A percentile compares a stretch with the other conserved stretches of the same genome.
Evolutionary conservation across 2,329 filamentous ascomycete genomes (phyloP).

Genomic region (Truncatella angustata): DNA sequence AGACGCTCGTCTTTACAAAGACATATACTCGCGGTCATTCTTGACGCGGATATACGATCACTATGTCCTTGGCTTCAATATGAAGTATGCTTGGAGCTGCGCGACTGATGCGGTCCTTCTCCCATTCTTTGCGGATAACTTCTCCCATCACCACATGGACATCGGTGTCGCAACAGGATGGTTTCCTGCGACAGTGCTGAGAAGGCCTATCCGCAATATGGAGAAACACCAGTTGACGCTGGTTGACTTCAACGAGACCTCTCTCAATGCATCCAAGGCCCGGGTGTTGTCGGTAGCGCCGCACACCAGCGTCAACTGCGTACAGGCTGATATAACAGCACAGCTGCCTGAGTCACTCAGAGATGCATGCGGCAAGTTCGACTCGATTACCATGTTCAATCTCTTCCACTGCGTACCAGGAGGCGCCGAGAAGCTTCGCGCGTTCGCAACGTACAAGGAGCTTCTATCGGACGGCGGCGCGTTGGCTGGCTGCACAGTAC

Average conservation of each 20-base stretch:
- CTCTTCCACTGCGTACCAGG: conserved; percentile 41
- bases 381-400: conserved; percentile 43
- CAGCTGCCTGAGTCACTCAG: conserved; percentile 26
- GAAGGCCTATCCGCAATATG: conserved; percentile 13
- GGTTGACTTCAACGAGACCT: conserved; percentile 33
- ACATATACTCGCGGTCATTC: conserved; percentile 5
- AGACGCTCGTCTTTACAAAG: conserved; percentile 4
- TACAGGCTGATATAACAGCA: conserved; percentile 35
- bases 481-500: conserved; percentile 35
- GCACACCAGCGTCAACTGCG: conserved; percentile 21
- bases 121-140: conserved; percentile 32
- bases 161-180: conserved; percentile 39
- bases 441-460: conserved; percentile 30
- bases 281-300: conserved; percentile 21
- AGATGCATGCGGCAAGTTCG: conserved; percentile 29
- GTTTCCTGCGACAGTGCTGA: conserved; percentile 30
- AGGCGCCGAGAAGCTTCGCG: conserved; percentile 24
- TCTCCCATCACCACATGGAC: conserved; percentile 36
- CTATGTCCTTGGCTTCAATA: conserved; percentile 33
- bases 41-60: conserved; percentile 26
- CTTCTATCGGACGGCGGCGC: conserved; percentile 33
- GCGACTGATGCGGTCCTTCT: conserved; percentile 26
- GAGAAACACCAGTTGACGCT: conserved; percentile 30
- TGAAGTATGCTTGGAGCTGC: conserved; percentile 35
- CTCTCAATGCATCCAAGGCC: conserved; percentile 27